A percentile compares a stretch with the other conserved stretches of the same genome.
These are phyloP conservation scores for Rhynchosporium graminicola DNA, from an alignment of 2,329 filamentous ascomycete species.

Conservation along the genomic window DNA sequence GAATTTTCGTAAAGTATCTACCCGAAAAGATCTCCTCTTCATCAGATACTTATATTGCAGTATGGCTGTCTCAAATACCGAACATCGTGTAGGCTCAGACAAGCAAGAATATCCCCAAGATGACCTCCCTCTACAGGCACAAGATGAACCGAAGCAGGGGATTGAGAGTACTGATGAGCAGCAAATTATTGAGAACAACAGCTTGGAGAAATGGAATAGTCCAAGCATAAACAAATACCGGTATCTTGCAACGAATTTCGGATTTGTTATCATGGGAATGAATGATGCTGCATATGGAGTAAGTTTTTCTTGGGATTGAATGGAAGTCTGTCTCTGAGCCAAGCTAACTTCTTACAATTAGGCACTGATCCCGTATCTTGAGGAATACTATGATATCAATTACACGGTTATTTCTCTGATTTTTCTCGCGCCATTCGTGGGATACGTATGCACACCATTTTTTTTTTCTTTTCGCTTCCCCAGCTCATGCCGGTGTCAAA, in stretches of 20 bases:
- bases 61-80: background rate
- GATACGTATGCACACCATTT: slow-evolving; percentile 48
- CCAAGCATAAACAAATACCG: slow-evolving; percentile 60
- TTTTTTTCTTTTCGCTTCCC: background rate
- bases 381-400: slow-evolving; percentile 60
- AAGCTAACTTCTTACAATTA: slow-evolving; percentile 79
- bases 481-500: background rate
- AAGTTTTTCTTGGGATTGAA: slow-evolving; percentile 37
- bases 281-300: slow-evolving; percentile 68
- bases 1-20: too few relatives aligned
- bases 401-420: slow-evolving; percentile 66
- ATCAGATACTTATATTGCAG: background rate
- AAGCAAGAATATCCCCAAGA: background rate
- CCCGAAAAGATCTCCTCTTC: background rate
- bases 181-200: slow-evolving; percentile 6
- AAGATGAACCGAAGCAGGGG: slow-evolving; percentile 19
- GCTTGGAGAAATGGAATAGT: slow-evolving; percentile 62
- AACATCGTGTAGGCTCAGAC: background rate
- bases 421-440: slow-evolving; percentile 66
- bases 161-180: slow-evolving; percentile 19
- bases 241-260: slow-evolving; percentile 59
- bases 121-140: background rate
- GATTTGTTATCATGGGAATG: slow-evolving; percentile 66
- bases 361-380: slow-evolving; percentile 53
- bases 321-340: slow-evolving; percentile 53